Conservation (phyloP, 129 eudicot genomes). For the Chrysanthemum seticuspe region DNA sequence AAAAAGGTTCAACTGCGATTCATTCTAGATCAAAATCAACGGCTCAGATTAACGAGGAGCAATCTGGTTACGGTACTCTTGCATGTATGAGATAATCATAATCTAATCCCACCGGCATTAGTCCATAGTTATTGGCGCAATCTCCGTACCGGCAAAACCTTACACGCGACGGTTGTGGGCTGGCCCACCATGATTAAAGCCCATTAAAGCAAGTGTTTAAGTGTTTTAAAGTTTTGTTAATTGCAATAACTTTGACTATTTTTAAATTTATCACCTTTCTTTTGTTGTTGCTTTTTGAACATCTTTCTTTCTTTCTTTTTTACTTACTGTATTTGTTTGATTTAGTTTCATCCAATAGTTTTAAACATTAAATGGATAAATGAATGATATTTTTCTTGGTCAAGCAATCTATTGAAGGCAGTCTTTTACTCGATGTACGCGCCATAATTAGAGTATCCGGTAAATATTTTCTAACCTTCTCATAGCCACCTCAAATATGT, state of each 20-base stretch:
- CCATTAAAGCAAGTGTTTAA: neutral
- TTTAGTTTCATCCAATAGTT: too few species aligned
- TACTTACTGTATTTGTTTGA: too few species aligned
- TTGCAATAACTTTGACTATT: neutral
- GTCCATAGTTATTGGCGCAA: constrained; percentile 4
- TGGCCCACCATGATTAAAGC: neutral
- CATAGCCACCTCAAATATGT: too few species aligned
- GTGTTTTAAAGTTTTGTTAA: neutral
- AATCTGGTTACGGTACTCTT: neutral
- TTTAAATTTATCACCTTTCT: too few species aligned
- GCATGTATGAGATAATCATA: neutral
- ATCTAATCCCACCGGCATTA: neutral
- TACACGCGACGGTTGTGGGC: neutral
- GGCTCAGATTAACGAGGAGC: neutral
- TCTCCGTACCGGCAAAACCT: neutral
- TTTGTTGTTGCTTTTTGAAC: too few species aligned
- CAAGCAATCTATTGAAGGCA: too few species aligned
- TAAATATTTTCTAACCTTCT: too few species aligned
- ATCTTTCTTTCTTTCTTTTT: too few species aligned
- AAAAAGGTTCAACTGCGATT: neutral
- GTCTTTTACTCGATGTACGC: too few species aligned
- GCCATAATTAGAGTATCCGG: too few species aligned
- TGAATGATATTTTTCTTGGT: too few species aligned
- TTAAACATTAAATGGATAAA: too few species aligned
- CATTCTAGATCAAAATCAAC: neutral